Evolutionary conservation across 2,329 filamentous ascomycete species (phyloP).

Genomic region (Fusarium begoniae): DNA sequence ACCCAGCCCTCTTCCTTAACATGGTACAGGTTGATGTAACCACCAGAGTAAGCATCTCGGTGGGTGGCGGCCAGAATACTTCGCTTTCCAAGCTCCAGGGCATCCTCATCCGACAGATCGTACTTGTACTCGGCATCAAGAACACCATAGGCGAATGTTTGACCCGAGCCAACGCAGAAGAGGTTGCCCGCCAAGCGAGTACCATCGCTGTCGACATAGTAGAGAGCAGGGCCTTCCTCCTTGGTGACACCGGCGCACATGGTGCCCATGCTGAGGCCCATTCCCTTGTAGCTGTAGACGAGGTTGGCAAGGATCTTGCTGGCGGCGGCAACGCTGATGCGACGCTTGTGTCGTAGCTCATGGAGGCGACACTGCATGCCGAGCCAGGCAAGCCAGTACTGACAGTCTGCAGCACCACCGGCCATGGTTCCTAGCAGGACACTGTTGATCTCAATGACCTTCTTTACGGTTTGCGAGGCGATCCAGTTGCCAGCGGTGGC

Average conservation of each 20-base stretch:
- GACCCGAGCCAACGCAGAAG: conserved; percentile 97
- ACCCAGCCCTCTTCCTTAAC: conserved; percentile 99
- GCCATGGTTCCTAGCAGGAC: conserved; percentile 97
- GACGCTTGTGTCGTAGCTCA: conserved; percentile 98
- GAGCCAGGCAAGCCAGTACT: conserved; percentile 99
- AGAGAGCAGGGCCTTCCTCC: conserved; percentile 94
- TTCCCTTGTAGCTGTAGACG: conserved; percentile 98
- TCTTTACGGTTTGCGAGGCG: conserved; percentile 99
- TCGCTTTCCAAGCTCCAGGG: conserved; percentile 87
- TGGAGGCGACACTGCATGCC: conserved; percentile 99
- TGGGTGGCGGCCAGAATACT: conserved; percentile 97
- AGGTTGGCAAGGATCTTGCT: conserved; percentile 99
- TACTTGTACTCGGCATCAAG: conserved; percentile 95
- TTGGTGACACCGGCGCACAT: conserved; percentile 98
- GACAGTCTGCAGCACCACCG: conserved; percentile 97
- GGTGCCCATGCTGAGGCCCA: conserved; percentile 98
- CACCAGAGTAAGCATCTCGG: conserved; percentile 97
- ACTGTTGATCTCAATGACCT: conserved; percentile 98
- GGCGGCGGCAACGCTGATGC: conserved; percentile 95
- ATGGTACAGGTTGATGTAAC: conserved; percentile 98
- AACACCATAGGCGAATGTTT: conserved; percentile 99
- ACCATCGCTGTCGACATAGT: conserved; percentile 97
- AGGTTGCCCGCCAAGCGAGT: conserved; percentile 92
- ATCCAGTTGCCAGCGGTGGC: conserved; percentile 99
- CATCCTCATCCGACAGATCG: conserved; percentile 86